These are phyloP conservation scores for Lipomyces anomalus DNA, from an alignment of 805 yeast genomes.

Conservation along the genomic window DNA sequence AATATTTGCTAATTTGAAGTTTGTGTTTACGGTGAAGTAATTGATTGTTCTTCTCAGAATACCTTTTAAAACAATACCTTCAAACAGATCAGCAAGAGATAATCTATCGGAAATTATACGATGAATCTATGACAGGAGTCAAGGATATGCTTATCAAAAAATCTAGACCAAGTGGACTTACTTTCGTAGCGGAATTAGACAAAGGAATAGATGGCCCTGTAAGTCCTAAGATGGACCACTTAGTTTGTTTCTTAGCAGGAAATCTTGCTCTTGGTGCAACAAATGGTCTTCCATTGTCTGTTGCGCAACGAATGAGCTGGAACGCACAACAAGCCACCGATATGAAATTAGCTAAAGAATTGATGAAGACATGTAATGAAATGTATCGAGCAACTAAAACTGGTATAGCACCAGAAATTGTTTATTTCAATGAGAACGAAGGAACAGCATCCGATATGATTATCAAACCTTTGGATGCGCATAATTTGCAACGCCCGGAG, in stretches of 20 bases:
- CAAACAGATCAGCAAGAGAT: slow-evolving; percentile 61
- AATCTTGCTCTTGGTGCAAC: slow-evolving; percentile 86
- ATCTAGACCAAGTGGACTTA: slow-evolving; percentile 56
- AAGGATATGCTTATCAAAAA: slow-evolving; percentile 56
- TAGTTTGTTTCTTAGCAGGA: slow-evolving; percentile 89
- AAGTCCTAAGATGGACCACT: slow-evolving; percentile 80
- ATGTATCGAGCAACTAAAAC: slow-evolving; percentile 72
- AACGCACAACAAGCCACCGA: slow-evolving; percentile 53
- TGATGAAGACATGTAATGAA: slow-evolving; percentile 74
- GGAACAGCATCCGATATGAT: slow-evolving; percentile 51
- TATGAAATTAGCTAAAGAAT: slow-evolving; percentile 62
- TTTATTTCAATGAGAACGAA: slow-evolving; percentile 61
- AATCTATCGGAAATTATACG: slow-evolving; percentile 66
- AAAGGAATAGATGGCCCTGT: slow-evolving; percentile 55
- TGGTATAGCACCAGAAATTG: slow-evolving; percentile 87
- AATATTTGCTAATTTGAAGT: not conserved
- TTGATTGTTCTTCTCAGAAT: slow-evolving; percentile 36
- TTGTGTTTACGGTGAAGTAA: not conserved
- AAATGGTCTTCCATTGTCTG: slow-evolving; percentile 52
- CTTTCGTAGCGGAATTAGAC: slow-evolving; percentile 74
- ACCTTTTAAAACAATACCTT: slow-evolving; percentile 75
- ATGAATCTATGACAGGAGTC: slow-evolving; percentile 71
- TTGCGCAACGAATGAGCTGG: slow-evolving; percentile 56
- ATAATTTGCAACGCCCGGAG: slow-evolving; percentile 88
- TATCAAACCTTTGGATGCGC: slow-evolving; percentile 67